Evolutionary conservation across 176 grass and related monocot species (phyloP).

Genomic region (Carex scoparia): DNA sequence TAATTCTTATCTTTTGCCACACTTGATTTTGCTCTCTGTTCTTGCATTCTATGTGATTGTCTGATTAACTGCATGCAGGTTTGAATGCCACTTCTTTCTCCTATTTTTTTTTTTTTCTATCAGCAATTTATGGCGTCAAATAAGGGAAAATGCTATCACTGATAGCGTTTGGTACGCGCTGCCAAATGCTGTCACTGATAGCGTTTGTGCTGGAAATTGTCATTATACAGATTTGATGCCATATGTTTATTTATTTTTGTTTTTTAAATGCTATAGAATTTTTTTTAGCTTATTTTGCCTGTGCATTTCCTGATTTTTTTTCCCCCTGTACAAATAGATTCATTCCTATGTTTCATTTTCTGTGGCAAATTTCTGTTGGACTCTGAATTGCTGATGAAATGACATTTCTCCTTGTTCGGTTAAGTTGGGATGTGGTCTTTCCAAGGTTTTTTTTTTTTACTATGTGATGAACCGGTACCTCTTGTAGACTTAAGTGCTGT

Average conservation of each 20-base stretch:
- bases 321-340: not conserved
- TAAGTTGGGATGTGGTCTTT: not conserved
- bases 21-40: not conserved
- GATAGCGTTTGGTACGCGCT: no score
- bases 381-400: not conserved
- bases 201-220: no score
- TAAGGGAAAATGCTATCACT: no score
- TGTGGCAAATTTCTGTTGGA: not conserved
- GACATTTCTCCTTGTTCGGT: not conserved
- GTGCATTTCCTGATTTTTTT: not conserved
- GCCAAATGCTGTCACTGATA: no score
- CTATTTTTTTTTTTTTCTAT: not conserved
- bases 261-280: no score
- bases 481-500: not conserved
- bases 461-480: not conserved
- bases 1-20: not conserved
- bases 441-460: not conserved
- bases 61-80: not conserved
- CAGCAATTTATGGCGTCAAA: no score
- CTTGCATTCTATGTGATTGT: not conserved
- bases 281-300: not conserved
- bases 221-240: no score
- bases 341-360: not conserved
- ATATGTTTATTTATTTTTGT: no score
- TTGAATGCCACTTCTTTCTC: not conserved